These are phyloP conservation scores for Gynostemma pentaphyllum DNA, from an alignment of 306 rosid genomes.

Conservation along the genomic window DNA sequence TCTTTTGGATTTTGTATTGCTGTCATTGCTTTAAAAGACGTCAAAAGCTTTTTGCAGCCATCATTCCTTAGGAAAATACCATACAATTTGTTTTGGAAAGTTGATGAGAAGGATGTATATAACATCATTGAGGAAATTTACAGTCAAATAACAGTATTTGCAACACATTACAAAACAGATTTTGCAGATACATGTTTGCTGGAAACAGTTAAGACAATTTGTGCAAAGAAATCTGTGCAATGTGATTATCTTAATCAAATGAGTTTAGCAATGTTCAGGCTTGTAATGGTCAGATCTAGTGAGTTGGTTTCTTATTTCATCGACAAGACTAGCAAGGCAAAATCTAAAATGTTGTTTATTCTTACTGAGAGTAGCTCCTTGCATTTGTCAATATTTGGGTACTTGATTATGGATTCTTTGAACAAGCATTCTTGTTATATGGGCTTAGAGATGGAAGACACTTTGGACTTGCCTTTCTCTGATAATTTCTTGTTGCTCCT, in stretches of 20 bases:
- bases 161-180: conserved; percentile 33
- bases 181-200: conserved; percentile 56
- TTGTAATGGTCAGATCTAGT: conserved; percentile 45
- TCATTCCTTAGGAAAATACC: conserved; percentile 29
- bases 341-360: conserved; percentile 50
- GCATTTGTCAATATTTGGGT: conserved; percentile 69
- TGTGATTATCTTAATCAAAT: conserved; percentile 41
- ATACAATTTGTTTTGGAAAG: conserved; percentile 48
- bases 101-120: conserved; percentile 25
- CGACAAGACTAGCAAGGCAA: conserved; percentile 28
- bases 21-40: conserved; percentile 51
- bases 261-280: conserved; percentile 38
- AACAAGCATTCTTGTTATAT: conserved; percentile 24
- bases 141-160: conserved; percentile 26
- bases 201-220: conserved; percentile 47
- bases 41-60: conserved; percentile 46
- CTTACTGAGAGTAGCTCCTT: conserved; percentile 59
- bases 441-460: conserved; percentile 18
- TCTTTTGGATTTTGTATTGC: conserved; percentile 65
- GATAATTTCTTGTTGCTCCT: conserved; percentile 61
- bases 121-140: conserved; percentile 56
- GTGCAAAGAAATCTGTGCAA: conserved; percentile 33
- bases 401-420: conserved; percentile 34
- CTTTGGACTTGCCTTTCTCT: conserved; percentile 27
- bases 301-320: conserved; percentile 43